Percentiles rank a stretch among this genome's conserved stretches.
phyloP scores from a whole-genome alignment of 1,284 basidiomycete species.

The Heterobasidion occidentale region DNA sequence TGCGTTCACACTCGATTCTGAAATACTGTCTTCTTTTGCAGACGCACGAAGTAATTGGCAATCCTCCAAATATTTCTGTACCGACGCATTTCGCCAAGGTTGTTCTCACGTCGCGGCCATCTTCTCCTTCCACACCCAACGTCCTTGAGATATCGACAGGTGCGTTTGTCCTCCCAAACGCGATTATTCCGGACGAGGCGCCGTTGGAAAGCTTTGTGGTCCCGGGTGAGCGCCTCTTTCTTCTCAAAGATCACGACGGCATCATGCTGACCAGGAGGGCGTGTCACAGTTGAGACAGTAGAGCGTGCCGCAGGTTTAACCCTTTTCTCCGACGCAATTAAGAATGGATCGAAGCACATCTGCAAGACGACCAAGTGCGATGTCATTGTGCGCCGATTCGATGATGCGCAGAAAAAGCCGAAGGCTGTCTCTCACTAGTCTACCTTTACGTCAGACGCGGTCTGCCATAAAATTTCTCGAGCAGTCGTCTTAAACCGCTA shows the following conservation, averaged over 20 bases:
- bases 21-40: slow-evolving; percentile 19
- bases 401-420: slow-evolving; percentile 77
- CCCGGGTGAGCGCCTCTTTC: slow-evolving; percentile 51
- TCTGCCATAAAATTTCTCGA: too few relatives aligned
- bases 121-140: slow-evolving; percentile 65
- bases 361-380: slow-evolving; percentile 85
- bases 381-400: slow-evolving; percentile 78
- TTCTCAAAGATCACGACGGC: neutral
- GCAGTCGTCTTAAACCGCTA: too few relatives aligned
- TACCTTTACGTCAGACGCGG: too few relatives aligned
- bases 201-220: slow-evolving; percentile 75
- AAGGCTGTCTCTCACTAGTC: slow-evolving; percentile 16
- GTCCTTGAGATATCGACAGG: slow-evolving; percentile 75
- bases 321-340: slow-evolving; percentile 83
- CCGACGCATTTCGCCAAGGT: slow-evolving; percentile 99
- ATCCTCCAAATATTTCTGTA: slow-evolving; percentile 83
- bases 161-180: slow-evolving; percentile 93
- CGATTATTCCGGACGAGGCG: slow-evolving; percentile 78
- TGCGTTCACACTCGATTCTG: too few relatives aligned
- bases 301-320: slow-evolving; percentile 88
- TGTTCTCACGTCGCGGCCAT: slow-evolving; percentile 71
- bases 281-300: slow-evolving; percentile 72
- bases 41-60: slow-evolving; percentile 92
- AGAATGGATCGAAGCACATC: slow-evolving; percentile 75
- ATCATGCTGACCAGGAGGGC: neutral